These are phyloP conservation scores for Dactylis glomerata DNA, from an alignment of 176 grass and related monocot species.

Conservation along the genomic window DNA sequence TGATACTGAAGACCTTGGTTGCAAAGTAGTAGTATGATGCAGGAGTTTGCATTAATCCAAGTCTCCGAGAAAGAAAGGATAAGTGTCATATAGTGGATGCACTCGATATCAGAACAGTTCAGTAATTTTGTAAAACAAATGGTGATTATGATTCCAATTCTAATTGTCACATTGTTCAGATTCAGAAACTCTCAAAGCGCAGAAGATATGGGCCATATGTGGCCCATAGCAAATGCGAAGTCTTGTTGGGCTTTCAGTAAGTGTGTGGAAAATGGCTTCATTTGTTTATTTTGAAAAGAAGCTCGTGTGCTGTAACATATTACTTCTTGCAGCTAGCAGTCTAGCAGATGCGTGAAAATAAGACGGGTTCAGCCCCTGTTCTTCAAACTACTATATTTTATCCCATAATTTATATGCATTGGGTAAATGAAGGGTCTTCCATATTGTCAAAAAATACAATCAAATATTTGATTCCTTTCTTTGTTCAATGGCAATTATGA, in stretches of 20 bases:
- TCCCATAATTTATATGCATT: neutral
- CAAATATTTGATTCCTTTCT: neutral
- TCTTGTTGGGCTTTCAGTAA: neutral
- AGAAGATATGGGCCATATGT: neutral
- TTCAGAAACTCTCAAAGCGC: neutral
- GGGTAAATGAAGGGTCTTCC: neutral
- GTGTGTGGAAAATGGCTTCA: neutral
- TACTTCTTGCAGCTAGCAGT: neutral
- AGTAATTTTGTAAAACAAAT: neutral
- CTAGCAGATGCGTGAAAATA: neutral
- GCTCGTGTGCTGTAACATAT: neutral
- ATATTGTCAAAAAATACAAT: neutral
- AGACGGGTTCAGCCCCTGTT: neutral
- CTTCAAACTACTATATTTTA: neutral
- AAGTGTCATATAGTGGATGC: neutral
- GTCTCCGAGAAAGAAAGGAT: neutral
- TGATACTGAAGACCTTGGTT: neutral
- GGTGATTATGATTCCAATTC: neutral
- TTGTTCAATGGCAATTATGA: neutral
- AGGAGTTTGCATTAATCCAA: neutral
- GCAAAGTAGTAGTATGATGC: neutral
- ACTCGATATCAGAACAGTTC: neutral
- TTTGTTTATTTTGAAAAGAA: neutral
- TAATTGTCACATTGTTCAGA: neutral
- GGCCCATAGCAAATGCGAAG: neutral